Conservation (phyloP, 169 alveolate species). For the Plasmodium vivax region DNA sequence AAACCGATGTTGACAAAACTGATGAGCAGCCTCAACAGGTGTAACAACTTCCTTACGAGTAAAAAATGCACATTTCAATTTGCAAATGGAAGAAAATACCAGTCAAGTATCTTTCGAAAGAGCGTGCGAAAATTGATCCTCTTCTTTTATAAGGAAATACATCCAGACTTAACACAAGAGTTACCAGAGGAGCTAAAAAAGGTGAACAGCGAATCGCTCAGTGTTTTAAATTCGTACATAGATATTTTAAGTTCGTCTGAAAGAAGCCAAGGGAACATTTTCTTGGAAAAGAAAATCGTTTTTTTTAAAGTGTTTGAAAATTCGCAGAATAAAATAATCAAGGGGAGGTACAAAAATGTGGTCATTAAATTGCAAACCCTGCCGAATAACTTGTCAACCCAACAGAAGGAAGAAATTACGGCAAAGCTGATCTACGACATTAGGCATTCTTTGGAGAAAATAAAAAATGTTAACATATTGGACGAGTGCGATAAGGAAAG, state of each 20-base stretch:
- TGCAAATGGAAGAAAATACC: conserved; percentile 17
- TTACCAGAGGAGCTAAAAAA: conserved; percentile 75
- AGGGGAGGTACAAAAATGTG: conserved; percentile 64
- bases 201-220: conserved; percentile 61
- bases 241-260: conserved; percentile 37
- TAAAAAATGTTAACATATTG: conserved; percentile 14
- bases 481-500: conserved; percentile 25
- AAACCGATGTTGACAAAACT: conserved; percentile 34
- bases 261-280: conserved; percentile 49
- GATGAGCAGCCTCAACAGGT: background rate
- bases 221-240: conserved; percentile 72
- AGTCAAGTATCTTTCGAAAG: conserved; percentile 28
- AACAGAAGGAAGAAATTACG: conserved; percentile 44
- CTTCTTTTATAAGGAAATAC: conserved; percentile 74
- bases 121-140: conserved; percentile 52
- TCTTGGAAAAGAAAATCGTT: conserved; percentile 36
- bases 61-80: conserved; percentile 9
- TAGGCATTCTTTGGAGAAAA: conserved; percentile 38
- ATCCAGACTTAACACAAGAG: conserved; percentile 60
- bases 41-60: background rate
- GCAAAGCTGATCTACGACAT: conserved; percentile 73
- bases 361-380: conserved; percentile 39
- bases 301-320: conserved; percentile 69
- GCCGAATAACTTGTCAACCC: conserved; percentile 34
- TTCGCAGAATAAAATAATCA: conserved; percentile 49